A percentile compares a stretch with the other conserved stretches of the same genome.
phyloP scores from a whole-genome alignment of 352 stramenopile genomes.

The Achlya hypogyna region DNA sequence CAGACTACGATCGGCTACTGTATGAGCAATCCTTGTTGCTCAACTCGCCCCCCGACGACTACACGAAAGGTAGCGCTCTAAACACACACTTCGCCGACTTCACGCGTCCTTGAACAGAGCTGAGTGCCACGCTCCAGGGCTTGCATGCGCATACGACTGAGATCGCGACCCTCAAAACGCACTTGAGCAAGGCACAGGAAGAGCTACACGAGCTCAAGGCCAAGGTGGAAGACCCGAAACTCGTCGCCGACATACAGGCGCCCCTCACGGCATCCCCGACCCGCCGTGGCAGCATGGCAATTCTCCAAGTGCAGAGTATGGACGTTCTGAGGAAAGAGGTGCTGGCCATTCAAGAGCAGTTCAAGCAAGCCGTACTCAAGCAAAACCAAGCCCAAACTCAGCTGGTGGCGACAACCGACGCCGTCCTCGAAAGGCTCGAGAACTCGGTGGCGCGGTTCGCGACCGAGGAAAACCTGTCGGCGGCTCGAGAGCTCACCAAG shows the following conservation, averaged over 20 bases:
- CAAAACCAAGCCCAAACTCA: conserved; percentile 18
- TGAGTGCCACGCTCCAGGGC: conserved; percentile 31
- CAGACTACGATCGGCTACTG: conserved; percentile 53
- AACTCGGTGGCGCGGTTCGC: conserved; percentile 19
- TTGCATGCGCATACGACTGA: conserved; percentile 31
- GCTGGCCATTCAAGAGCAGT: conserved; percentile 14
- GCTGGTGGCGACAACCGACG: conserved; percentile 38
- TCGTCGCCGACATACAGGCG: background rate
- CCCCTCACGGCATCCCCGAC: background rate
- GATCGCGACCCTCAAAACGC: conserved; percentile 34
- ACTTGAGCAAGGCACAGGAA: background rate
- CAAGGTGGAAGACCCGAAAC: conserved; percentile 1
- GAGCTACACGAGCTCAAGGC: background rate
- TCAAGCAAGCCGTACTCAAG: conserved; percentile 15
- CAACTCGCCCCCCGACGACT: conserved; percentile 47
- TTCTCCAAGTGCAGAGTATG: background rate
- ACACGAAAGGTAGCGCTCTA: conserved; percentile 23
- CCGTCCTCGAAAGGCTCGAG: conserved; percentile 33
- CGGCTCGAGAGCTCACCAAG: conserved; percentile 30
- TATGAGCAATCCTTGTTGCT: conserved; percentile 55
- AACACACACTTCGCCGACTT: background rate
- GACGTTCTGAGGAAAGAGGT: conserved; percentile 4
- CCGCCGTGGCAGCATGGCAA: background rate
- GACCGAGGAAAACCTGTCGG: conserved; percentile 35
- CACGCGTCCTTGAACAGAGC: background rate